A percentile compares a stretch with the other conserved stretches of the same genome.
phyloP scores from a whole-genome alignment of 345 rosid species.

The Bruguiera gymnorhiza region DNA sequence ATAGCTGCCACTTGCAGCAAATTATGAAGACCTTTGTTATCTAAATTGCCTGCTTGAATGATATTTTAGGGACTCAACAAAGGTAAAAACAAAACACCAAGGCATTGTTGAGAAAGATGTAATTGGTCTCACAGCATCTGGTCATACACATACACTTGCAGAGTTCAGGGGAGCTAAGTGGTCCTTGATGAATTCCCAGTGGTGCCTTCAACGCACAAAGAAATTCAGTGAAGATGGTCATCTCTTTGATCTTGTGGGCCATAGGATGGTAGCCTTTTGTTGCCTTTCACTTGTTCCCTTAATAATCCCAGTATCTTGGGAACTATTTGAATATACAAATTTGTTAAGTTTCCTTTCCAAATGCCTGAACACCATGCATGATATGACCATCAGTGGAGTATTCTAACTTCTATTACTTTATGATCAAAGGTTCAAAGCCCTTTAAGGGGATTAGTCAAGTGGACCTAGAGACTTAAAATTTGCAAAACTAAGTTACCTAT shows the following conservation, averaged over 20 bases:
- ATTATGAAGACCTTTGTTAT: constrained; percentile 1
- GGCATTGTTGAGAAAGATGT: constrained; percentile 53
- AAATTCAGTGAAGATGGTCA: constrained; percentile 37
- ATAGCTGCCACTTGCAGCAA: background rate
- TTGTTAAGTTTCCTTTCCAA: background rate
- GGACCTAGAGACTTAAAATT: background rate
- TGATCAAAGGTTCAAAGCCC: background rate
- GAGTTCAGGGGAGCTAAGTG: constrained; percentile 50
- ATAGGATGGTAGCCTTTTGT: constrained; percentile 48
- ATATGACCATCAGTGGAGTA: background rate
- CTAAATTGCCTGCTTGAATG: constrained; percentile 14
- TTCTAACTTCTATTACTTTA: background rate
- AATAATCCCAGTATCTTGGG: background rate
- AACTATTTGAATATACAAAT: background rate
- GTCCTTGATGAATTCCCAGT: constrained; percentile 66
- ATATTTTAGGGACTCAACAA: constrained; percentile 44
- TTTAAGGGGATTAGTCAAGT: background rate
- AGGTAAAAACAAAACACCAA: constrained; percentile 23
- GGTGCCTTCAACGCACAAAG: constrained; percentile 50
- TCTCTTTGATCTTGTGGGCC: constrained; percentile 65
- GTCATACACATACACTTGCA: constrained; percentile 59
- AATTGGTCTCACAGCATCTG: constrained; percentile 44
- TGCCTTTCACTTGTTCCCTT: constrained; percentile 11
- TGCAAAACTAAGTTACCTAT: background rate
- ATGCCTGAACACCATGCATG: background rate